A percentile compares a stretch with the other conserved stretches of the same genome.
Conservation (phyloP, 805 yeast genomes). For the Kuraishia borneana region DNA sequence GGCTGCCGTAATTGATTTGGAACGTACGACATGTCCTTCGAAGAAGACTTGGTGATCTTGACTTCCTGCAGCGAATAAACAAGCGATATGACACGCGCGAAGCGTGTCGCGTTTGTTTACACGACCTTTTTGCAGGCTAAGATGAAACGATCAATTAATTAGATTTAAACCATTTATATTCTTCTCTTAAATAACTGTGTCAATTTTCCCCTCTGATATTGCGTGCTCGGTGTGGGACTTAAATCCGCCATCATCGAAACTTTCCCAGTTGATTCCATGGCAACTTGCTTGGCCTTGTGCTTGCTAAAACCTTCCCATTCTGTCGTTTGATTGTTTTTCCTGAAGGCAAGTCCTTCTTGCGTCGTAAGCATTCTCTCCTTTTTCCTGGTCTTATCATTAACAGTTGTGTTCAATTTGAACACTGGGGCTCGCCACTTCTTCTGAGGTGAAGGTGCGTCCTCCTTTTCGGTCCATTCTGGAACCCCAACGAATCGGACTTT, state of each 20-base stretch:
- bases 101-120: conserved; percentile 2
- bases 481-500: conserved; percentile 44
- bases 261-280: conserved; percentile 15
- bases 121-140: too few relatives aligned
- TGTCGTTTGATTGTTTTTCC: conserved; percentile 10
- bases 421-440: conserved; percentile 21
- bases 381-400: conserved; percentile 10
- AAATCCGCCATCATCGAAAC: conserved; percentile 20
- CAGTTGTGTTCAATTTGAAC: conserved; percentile 6
- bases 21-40: neutral
- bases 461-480: conserved; percentile 36
- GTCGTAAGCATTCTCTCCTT: conserved; percentile 18
- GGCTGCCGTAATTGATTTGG: neutral
- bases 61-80: neutral
- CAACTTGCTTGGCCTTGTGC: conserved; percentile 5
- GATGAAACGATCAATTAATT: neutral
- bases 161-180: neutral
- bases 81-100: too few relatives aligned
- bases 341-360: conserved; percentile 25
- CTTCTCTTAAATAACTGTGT: conserved; percentile 18
- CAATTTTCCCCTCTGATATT: conserved; percentile 9
- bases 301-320: conserved; percentile 14
- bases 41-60: neutral
- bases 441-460: conserved; percentile 41
- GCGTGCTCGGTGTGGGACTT: conserved; percentile 6